Evolutionary conservation across 2,329 filamentous ascomycete genomes (phyloP), one percentile per base, ranked within the genome.

Genomic region (Aspergillus sclerotialis): DNA sequence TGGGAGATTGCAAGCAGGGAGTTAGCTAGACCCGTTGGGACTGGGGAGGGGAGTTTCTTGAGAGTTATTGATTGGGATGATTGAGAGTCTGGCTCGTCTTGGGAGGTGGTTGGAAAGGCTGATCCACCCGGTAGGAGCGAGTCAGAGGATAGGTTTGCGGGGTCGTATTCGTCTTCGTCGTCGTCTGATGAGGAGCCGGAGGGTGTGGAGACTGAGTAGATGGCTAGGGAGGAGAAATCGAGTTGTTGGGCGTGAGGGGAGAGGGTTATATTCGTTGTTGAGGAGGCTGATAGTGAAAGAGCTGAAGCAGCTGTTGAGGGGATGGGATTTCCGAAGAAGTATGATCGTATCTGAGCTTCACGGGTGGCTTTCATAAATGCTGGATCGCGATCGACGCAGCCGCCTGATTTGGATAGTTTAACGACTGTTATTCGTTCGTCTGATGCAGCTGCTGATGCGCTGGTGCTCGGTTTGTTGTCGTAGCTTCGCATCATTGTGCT

Each of bases 201-300:
- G 83, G 73, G 83, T 69, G 43, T 75, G 78, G n/a, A n/a, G n/a
- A n/a, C n/a, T n/a, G n/a, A n/a, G 67, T 84, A 94, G 28, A 96
- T 73, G 2, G 77, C 72, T 25, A 95, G 59, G 7, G 80, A 76
- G 38, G 78, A 72, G 55, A 88, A 92, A 42, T 87, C 81, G 4
- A 94, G 77, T 39, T 84, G 82, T 51, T 94, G 86, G 5, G 87
- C 93, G 49, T 89, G 84, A 0, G 92, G 92, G 29, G 84, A 92
- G 2, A 98, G 69, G 0, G 85, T 83, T 38, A 83, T 76, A 42
- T 78, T 80, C 1, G 74, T 64, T 5, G 57, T 53, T 4, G 57
- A 55, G 1, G 60, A 56, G 7, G 57, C 50, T 15, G 52, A 56
- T 24, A 56, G 41, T 1, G 58, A 58, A 27, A 59, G 50, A 1